Percentiles rank a stretch among this genome's conserved stretches.
These are phyloP conservation scores for Apiotrichum mycotoxinovorans DNA, from an alignment of 1,284 basidiomycete species.

Conservation along the genomic window DNA sequence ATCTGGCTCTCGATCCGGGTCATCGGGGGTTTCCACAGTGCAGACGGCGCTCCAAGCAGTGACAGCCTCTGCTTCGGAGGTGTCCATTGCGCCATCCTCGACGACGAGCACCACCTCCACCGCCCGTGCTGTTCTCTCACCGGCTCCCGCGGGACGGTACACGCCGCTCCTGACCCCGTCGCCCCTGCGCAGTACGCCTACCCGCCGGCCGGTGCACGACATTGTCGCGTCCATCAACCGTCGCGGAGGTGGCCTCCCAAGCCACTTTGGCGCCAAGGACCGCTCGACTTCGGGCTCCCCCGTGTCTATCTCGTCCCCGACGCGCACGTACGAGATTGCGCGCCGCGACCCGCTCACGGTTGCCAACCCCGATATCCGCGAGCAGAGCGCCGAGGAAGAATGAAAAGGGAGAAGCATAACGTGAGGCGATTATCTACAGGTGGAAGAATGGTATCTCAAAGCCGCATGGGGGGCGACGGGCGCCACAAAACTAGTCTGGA, in stretches of 20 bases:
- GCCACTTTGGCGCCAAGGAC: not conserved
- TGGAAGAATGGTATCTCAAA: no score
- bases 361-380: not conserved
- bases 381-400: not conserved
- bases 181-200: not conserved
- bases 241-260: conserved; percentile 4
- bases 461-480: no score
- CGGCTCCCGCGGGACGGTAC: not conserved
- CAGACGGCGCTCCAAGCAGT: not conserved
- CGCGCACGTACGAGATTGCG: conserved; percentile 1
- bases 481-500: not conserved
- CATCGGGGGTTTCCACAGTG: not conserved
- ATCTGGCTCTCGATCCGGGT: conserved; percentile 6
- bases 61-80: not conserved
- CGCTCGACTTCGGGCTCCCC: not conserved
- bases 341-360: conserved; percentile 1
- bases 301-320: not conserved
- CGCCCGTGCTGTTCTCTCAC: not conserved
- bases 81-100: not conserved
- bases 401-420: not conserved
- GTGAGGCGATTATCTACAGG: no score
- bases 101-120: not conserved
- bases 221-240: conserved; percentile 41
- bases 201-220: conserved; percentile 35
- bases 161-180: not conserved